phyloP scores from a whole-genome alignment of 345 rosid species.

The Schrenkiella parvula region DNA sequence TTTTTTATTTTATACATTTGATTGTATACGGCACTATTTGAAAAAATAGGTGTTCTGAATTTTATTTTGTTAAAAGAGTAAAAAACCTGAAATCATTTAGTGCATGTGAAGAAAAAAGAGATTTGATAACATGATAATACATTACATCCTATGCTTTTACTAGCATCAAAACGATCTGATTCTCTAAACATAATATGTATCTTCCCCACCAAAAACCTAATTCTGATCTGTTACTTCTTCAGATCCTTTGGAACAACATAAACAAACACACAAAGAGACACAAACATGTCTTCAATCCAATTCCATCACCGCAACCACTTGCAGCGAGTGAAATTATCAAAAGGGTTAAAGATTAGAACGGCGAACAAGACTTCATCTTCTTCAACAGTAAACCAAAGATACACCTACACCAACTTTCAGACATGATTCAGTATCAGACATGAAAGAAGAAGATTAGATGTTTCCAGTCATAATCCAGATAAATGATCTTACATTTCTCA shows the following conservation, averaged over 20 bases:
- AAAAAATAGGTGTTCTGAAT: neutral
- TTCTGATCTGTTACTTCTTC: slow-evolving; percentile 12
- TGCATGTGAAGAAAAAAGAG: neutral
- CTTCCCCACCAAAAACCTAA: neutral
- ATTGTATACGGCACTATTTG: neutral
- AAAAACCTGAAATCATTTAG: neutral
- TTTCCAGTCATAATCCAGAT: neutral
- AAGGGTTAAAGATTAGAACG: slow-evolving; percentile 1
- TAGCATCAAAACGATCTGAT: slow-evolving; percentile 16
- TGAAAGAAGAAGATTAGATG: neutral
- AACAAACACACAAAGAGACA: slow-evolving; percentile 14
- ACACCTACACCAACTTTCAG: slow-evolving; percentile 19
- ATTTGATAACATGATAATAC: slow-evolving; percentile 8
- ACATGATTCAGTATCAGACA: neutral
- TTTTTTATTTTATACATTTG: neutral
- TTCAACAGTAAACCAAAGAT: neutral
- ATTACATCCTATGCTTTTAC: slow-evolving; percentile 16
- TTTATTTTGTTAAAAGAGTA: neutral
- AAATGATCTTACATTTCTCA: slow-evolving; percentile 22
- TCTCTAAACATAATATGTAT: slow-evolving; percentile 7
- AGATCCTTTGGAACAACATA: slow-evolving; percentile 14
- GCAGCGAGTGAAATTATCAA: neutral
- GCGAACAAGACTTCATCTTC: slow-evolving; percentile 11
- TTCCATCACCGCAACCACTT: slow-evolving; percentile 1
- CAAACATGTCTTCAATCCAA: slow-evolving; percentile 14